Evolutionary conservation across 2,329 filamentous ascomycete species (phyloP).

Genomic region (Coniochaeta sp.): DNA sequence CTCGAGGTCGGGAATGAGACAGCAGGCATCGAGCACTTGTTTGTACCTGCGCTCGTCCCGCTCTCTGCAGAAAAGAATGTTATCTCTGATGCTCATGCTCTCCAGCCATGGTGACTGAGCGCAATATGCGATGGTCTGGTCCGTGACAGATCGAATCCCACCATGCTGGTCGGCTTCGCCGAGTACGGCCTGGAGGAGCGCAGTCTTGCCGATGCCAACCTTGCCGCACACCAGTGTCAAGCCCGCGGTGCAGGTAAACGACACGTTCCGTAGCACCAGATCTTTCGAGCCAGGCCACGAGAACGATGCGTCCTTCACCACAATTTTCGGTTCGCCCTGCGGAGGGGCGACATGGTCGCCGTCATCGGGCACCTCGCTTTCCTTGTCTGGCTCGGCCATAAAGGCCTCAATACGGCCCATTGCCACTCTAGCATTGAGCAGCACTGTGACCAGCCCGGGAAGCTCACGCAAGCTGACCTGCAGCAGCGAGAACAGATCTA

Average conservation of each 20-base stretch:
- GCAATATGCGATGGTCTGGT: constrained; percentile 46
- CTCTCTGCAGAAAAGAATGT: constrained; percentile 53
- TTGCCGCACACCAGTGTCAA: constrained; percentile 51
- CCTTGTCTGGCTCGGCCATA: constrained; percentile 78
- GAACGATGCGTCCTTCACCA: constrained; percentile 62
- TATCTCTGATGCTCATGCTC: constrained; percentile 58
- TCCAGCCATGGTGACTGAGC: constrained; percentile 59
- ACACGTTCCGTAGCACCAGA: constrained; percentile 40
- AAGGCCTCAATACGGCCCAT: constrained; percentile 77
- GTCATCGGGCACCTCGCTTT: constrained; percentile 30
- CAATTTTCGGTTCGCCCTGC: constrained; percentile 26
- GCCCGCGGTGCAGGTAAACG: constrained; percentile 38
- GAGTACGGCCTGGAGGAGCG: constrained; percentile 49
- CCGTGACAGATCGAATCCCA: constrained; percentile 36
- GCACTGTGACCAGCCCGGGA: constrained; percentile 65
- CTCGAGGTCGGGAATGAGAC: constrained; percentile 46
- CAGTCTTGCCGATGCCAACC: constrained; percentile 56
- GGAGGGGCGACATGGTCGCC: constrained; percentile 5
- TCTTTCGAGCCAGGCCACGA: constrained; percentile 66
- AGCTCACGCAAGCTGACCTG: constrained; percentile 67
- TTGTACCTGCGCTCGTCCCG: constrained; percentile 50
- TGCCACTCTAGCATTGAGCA: constrained; percentile 78
- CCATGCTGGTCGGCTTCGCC: constrained; percentile 61
- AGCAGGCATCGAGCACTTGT: constrained; percentile 54
- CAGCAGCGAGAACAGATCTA: constrained; percentile 73